Base-by-base conservation (phyloP, 768 basidiomycete genomes). In the Lactarius vividus region DNA sequence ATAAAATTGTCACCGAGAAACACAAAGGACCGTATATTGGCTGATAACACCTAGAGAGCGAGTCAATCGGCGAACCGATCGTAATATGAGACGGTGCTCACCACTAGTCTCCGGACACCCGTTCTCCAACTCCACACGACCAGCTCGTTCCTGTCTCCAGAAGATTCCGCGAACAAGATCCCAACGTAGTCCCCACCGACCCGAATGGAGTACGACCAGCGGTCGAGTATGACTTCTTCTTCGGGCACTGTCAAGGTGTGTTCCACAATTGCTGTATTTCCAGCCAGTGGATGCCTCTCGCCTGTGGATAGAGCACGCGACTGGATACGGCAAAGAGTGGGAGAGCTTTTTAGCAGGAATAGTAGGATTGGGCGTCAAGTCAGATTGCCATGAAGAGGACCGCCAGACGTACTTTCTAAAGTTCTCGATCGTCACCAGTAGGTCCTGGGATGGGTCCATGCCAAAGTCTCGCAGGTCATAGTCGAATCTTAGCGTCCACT, bases 381-480 rank as follows among this genome's bases (percentile, higher is more conserved):
- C 18, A 44, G 23, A 5, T 42, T 29, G 9, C n/a, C 26, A 13
- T 23, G 29, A 13, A 31, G 40, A 69, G 29, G 40, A 15, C 37
- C 37, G 59, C 33, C 1, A 72, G 77, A 69, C 69, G 82, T 70
- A 75, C 62, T 57, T 57, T 33, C 68, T 62, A 26, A 78, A 1
- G 20, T 9, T 46, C 53, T 69, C 69, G 42, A 70, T n/a, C 2
- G 65, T 42, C 18, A 66, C 64, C 13, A 70, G 59, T 11, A 69
- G 55, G 37, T 70, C 68, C 55, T 70, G 70, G 42, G 64, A 66
- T 15, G 70, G 64, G 35, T 70, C 70, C 18, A 70, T 65, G 42
- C 68, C 20, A 53, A 69, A 70, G 59, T 70, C 70, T 31, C 67
- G 64, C 35, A 61, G 1, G 15, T 26, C 8, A 58, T 59, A 61